Evolutionary conservation across 2,329 filamentous ascomycete species (phyloP), one percentile per base, ranked within the genome.

Genomic region (Talaromyces sp.): DNA sequence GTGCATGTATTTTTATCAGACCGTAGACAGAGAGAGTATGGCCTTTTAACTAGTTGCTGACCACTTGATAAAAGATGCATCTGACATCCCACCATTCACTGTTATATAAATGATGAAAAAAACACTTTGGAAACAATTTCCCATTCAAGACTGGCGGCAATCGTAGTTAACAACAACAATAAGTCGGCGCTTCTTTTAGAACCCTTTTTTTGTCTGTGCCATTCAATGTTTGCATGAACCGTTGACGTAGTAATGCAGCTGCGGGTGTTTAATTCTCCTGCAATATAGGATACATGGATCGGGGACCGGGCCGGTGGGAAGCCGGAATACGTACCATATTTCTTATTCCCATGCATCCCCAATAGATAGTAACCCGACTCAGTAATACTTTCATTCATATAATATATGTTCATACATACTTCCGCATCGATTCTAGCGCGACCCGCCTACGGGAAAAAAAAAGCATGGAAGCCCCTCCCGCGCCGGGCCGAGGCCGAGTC

Each of bases 401-500:
- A 47, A 9, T 7, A 36, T 36, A 23, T 36, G 12, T 47, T 47
- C 40, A 42, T 16, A 10, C 16, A 12, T 10, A 12, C 44, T 47
- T 47, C 44, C 44, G 18, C 9, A 47, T 47, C 23, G 44, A 47
- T 47, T 47, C 44, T 55, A 55, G 52, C 33, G 30, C n/a, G 33
- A 12, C 40, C 56, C 23, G 28, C 27, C 18, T 10, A 40, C 36
- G 36, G 36, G 16, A 36, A 55, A n/a, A 55, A 28, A 36, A 55
- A 23, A 34, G 30, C 53, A 10, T 59, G 57, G 57, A 40, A 59
- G 36, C 58, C 61, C 44, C n/a, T 60, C 58, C 53, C 58, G 59
- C 58, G n/a, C 56, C 61, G 61, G 61, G 56, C 61, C 61, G 61
- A 57, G 56, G 59, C 55, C 56, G 56, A 51, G 47, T 36, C 61